Evolutionary conservation across 257 asterid species (phyloP).

Genomic region (Nicotiana tomentosiformis): DNA sequence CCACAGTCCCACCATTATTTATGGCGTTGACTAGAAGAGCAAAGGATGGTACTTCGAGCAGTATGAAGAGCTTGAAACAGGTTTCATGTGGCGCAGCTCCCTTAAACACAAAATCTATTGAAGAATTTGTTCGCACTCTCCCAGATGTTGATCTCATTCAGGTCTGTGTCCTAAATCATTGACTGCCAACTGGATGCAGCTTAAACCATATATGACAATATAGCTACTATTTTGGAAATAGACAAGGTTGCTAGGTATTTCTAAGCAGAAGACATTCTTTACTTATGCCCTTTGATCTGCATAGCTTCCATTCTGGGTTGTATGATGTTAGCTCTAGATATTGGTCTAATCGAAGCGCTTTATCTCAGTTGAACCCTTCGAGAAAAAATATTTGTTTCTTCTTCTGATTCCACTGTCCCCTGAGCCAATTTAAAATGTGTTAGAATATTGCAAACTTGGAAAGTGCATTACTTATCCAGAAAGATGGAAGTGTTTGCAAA

Average conservation of each 20-base stretch:
- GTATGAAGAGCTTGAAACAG: constrained; percentile 57
- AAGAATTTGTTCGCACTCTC: constrained; percentile 45
- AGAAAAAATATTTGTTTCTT: neutral
- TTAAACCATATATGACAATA: neutral
- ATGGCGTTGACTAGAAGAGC: constrained; percentile 45
- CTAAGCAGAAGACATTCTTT: neutral
- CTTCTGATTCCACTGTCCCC: neutral
- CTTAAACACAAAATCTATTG: constrained; percentile 30
- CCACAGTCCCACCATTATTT: constrained; percentile 58
- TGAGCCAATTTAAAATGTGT: neutral
- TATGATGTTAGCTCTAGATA: neutral
- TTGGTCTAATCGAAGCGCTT: neutral
- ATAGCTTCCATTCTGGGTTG: neutral
- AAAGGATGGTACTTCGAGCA: constrained; percentile 21
- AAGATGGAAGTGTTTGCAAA: neutral
- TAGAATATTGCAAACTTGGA: neutral
- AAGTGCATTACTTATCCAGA: neutral
- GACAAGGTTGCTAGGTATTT: neutral
- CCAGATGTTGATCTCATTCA: constrained; percentile 77
- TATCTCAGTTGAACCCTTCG: neutral
- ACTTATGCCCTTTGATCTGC: neutral
- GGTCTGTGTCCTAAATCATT: constrained; percentile 26
- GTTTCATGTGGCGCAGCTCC: constrained; percentile 88
- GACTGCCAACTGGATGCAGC: neutral
- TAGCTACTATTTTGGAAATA: neutral